phyloP scores from a whole-genome alignment of 148 eudicot species.

The Chenopodium berlandieri region DNA sequence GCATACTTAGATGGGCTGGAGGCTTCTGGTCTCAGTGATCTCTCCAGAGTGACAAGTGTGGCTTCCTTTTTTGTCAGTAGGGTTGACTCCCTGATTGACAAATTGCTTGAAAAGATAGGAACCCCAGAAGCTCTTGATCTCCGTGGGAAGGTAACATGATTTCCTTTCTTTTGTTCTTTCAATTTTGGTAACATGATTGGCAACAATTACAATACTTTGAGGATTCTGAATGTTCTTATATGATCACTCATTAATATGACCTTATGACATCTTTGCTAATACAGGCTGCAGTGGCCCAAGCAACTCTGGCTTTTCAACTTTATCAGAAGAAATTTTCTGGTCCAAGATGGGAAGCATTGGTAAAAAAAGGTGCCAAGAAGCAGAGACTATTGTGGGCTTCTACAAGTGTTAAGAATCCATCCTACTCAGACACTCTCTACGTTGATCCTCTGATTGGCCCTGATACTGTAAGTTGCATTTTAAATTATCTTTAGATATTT shows the following conservation, averaged over 20 bases:
- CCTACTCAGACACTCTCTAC: conserved; percentile 89
- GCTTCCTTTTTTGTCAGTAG: conserved; percentile 99
- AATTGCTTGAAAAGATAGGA: conserved; percentile 91
- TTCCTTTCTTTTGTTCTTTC: neutral
- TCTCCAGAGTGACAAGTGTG: conserved; percentile 91
- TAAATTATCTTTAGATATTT: neutral
- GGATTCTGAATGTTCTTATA: neutral
- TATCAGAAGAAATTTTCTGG: conserved; percentile 96
- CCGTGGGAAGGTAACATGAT: conserved; percentile 75
- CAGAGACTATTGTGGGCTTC: conserved; percentile 97
- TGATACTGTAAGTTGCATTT: conserved; percentile 62
- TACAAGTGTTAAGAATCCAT: conserved; percentile 94
- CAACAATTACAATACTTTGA: neutral
- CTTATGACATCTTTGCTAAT: conserved; percentile 11
- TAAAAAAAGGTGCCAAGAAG: conserved; percentile 96
- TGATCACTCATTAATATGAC: neutral
- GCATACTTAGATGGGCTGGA: conserved; percentile 98
- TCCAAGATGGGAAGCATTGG: conserved; percentile 96
- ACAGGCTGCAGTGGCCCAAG: conserved; percentile 98
- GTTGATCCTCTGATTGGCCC: conserved; percentile 94
- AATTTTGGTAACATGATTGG: conserved; percentile 35
- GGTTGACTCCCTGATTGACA: conserved; percentile 87
- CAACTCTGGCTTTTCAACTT: conserved; percentile 76
- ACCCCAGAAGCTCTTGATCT: conserved; percentile 91
- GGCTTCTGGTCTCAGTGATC: conserved; percentile 90